A percentile compares a stretch with the other conserved stretches of the same genome.
Evolutionary conservation across 305 asterid genomes (phyloP).

Genomic region (Striga hermonthica): DNA sequence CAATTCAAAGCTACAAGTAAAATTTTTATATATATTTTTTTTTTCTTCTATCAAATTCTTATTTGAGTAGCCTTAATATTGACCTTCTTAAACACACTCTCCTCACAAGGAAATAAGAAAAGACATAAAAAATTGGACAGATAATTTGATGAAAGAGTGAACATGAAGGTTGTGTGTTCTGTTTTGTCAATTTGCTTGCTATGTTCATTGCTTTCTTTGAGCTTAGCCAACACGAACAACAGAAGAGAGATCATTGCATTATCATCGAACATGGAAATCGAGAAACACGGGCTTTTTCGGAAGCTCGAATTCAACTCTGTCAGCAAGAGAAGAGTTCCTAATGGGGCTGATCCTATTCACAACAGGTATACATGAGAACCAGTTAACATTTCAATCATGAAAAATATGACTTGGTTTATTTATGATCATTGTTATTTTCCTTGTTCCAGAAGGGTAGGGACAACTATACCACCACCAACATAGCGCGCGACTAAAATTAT

Average conservation of each 20-base stretch:
- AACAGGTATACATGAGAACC: constrained; percentile 49
- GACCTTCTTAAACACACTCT: too few species aligned
- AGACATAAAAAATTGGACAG: too few species aligned
- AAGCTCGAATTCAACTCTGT: constrained; percentile 40
- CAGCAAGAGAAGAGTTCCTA: constrained; percentile 80
- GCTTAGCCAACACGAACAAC: constrained; percentile 35
- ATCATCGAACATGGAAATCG: constrained; percentile 11
- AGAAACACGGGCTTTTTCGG: constrained; percentile 31
- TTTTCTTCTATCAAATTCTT: too few species aligned
- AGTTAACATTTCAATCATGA: too few species aligned
- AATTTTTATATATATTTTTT: too few species aligned
- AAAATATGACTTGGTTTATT: not conserved
- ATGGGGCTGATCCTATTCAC: constrained; percentile 89
- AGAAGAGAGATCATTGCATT: constrained; percentile 26
- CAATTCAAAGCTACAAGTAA: too few species aligned
- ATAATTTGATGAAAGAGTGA: not conserved
- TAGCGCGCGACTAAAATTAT: constrained; percentile 2
- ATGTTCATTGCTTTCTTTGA: constrained; percentile 42
- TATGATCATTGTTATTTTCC: not conserved
- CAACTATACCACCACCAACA: constrained; percentile 39
- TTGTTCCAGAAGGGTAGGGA: constrained; percentile 47
- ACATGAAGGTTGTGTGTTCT: not conserved
- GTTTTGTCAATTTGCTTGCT: constrained; percentile 42
- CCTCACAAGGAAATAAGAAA: too few species aligned
- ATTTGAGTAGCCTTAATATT: too few species aligned